These are phyloP conservation scores for Coemansia sp. DNA, from an alignment of 192 early-diverging fungal species.

Conservation along the genomic window DNA sequence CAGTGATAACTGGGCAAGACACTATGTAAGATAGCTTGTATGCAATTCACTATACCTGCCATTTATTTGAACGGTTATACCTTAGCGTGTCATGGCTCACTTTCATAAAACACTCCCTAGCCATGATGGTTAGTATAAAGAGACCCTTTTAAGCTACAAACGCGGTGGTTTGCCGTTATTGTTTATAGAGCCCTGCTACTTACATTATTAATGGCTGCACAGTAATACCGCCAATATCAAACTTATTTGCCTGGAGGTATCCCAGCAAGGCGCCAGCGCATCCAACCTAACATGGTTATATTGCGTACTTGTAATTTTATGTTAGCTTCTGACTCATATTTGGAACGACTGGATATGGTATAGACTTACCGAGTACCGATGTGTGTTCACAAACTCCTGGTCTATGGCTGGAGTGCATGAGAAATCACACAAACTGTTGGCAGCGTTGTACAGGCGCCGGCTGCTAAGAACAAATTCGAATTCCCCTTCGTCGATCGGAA, in stretches of 20 bases:
- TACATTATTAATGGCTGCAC: slow-evolving; percentile 11
- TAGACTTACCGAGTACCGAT: slow-evolving; percentile 4
- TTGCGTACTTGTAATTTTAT: background rate
- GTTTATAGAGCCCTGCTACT: background rate
- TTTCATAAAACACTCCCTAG: slow-evolving; percentile 27
- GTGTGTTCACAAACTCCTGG: background rate
- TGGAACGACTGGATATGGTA: too few species aligned
- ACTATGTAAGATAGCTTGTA: too few species aligned
- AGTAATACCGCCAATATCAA: background rate
- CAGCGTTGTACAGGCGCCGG: background rate
- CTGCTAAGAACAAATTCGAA: slow-evolving; percentile 5
- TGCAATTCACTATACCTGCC: too few species aligned
- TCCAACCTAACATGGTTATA: slow-evolving; percentile 25
- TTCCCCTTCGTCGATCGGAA: slow-evolving; percentile 1
- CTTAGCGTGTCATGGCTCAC: slow-evolving; percentile 16
- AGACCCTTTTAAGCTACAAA: background rate
- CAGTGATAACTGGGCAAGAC: too few species aligned
- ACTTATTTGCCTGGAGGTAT: slow-evolving; percentile 9
- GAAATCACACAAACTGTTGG: too few species aligned
- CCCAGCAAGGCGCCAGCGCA: slow-evolving; percentile 33
- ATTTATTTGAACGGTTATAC: slow-evolving; percentile 5
- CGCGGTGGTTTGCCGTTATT: background rate
- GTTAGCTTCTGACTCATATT: background rate
- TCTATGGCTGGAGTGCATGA: background rate
- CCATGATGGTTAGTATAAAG: background rate